Conservation (phyloP, 2,329 filamentous ascomycete genomes). For the Phialocephala subalpina region DNA sequence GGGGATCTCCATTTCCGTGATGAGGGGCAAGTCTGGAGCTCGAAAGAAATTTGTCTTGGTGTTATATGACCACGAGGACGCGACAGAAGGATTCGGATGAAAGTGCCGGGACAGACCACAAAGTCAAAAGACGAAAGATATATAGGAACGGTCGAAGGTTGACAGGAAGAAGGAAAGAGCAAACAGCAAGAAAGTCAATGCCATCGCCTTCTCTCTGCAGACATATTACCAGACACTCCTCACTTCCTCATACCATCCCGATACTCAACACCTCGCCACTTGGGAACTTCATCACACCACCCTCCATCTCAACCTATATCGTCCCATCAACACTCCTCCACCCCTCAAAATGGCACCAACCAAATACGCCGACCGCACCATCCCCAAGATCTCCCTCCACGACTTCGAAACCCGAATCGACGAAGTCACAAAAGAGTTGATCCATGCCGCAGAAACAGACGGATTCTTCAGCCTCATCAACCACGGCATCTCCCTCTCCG, state of each 20-base stretch:
- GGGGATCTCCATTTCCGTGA: background rate
- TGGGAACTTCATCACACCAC: background rate
- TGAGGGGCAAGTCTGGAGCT: background rate
- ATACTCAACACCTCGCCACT: background rate
- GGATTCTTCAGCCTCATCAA: conserved; percentile 66
- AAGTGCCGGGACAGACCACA: too few relatives aligned
- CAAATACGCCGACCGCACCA: conserved; percentile 37
- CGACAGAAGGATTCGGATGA: background rate
- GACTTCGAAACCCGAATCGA: conserved; percentile 61
- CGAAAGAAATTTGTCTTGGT: background rate
- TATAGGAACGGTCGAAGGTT: background rate
- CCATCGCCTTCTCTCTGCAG: background rate
- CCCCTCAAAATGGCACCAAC: conserved; percentile 32
- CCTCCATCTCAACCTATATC: too few relatives aligned
- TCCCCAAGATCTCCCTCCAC: conserved; percentile 57
- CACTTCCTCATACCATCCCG: background rate
- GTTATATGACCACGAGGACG: background rate
- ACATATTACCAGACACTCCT: conserved; percentile 5
- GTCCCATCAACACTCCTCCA: background rate
- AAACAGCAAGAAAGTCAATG: background rate
- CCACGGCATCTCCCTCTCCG: conserved; percentile 51
- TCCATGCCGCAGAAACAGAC: conserved; percentile 62
- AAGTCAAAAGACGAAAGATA: too few relatives aligned
- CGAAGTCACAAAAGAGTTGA: conserved; percentile 59
- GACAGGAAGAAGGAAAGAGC: background rate